Conservation (phyloP, 1,139 yeast species). For the Pichia kudriavzevii region DNA sequence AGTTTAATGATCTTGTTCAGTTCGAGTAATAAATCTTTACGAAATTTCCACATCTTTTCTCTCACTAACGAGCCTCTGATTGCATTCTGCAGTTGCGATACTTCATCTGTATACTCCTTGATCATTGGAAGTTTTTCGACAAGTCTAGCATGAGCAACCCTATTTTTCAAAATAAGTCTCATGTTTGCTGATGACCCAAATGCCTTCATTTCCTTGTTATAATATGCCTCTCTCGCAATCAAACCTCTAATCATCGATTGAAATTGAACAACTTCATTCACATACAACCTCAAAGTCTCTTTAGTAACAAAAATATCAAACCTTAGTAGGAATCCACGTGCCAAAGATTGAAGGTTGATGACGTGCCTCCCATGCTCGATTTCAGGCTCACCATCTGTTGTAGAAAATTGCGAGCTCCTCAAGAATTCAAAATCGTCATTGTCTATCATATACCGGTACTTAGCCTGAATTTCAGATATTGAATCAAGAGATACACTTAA, state of each 20-base stretch:
- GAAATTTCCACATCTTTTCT: constrained; percentile 14
- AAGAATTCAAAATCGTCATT: constrained; percentile 15
- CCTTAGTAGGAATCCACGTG: constrained; percentile 60
- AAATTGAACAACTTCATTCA: constrained; percentile 38
- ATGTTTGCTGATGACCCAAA: constrained; percentile 14
- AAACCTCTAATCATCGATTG: constrained; percentile 31
- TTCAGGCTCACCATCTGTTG: neutral
- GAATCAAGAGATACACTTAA: constrained; percentile 12
- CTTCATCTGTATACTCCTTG: too few species aligned
- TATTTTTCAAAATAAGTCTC: constrained; percentile 18
- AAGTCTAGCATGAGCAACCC: constrained; percentile 17
- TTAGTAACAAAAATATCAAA: constrained; percentile 55
- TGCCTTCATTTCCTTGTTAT: constrained; percentile 15
- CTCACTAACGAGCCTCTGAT: constrained; percentile 28
- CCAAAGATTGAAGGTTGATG: constrained; percentile 47
- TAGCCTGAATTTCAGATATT: constrained; percentile 14
- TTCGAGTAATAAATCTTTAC: constrained; percentile 16
- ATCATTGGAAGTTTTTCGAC: constrained; percentile 15
- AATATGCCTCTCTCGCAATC: constrained; percentile 17
- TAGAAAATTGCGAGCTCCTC: neutral
- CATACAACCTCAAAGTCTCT: constrained; percentile 50
- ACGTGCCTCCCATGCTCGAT: constrained; percentile 14
- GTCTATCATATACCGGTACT: constrained; percentile 11
- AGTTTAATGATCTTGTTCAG: constrained; percentile 18
- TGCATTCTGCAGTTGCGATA: constrained; percentile 32